Percentiles rank a stretch among this genome's conserved stretches.
Evolutionary conservation across 2,329 filamentous ascomycete genomes (phyloP).

Genomic region (Alternaria brassicae): DNA sequence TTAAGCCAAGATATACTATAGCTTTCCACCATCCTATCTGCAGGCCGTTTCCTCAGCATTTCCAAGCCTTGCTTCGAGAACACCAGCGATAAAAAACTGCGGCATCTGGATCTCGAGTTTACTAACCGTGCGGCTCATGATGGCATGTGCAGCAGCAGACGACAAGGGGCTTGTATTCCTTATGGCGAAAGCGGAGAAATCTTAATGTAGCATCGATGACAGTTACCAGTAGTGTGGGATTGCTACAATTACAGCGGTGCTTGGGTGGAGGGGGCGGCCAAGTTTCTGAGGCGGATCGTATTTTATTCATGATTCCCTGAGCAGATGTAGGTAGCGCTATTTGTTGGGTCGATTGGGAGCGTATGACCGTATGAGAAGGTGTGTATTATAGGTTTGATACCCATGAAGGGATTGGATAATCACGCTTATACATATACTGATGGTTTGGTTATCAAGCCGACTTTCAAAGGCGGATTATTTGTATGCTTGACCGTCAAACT

Average conservation of each 20-base stretch:
- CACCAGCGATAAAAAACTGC: neutral
- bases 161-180: neutral
- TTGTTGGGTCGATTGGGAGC: neutral
- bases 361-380: neutral
- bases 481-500: neutral
- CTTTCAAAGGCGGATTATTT: neutral
- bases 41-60: neutral
- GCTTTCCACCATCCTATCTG: neutral
- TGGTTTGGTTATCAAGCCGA: neutral
- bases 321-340: neutral
- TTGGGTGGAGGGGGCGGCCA: neutral
- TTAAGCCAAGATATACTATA: neutral
- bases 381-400: neutral
- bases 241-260: neutral
- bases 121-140: neutral
- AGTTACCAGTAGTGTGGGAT: neutral
- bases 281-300: neutral
- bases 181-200: neutral
- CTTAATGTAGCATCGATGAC: neutral
- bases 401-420: no score
- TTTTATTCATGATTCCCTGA: neutral
- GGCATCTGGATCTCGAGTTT: no score
- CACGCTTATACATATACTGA: neutral
- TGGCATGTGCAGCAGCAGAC: conserved; percentile 6
- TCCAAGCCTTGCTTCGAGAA: neutral